phyloP scores from a whole-genome alignment of 495 filamentous ascomycete species.

The Annulohypoxylon nitens region DNA sequence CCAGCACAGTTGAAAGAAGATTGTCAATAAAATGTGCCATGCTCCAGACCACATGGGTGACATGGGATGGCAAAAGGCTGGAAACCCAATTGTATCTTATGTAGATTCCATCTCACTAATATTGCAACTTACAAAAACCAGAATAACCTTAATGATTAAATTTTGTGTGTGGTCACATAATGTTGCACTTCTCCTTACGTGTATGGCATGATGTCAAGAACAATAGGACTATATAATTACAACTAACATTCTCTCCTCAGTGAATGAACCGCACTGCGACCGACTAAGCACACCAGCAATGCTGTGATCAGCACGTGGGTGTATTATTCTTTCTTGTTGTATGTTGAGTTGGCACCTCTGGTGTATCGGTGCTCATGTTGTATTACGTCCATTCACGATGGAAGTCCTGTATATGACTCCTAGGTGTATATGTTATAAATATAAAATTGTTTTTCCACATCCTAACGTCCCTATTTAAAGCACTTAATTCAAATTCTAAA shows the following conservation, averaged over 20 bases:
- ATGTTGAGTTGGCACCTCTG: constrained; percentile 3
- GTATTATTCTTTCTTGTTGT: neutral
- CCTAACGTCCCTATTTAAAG: neutral
- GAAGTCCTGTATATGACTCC: neutral
- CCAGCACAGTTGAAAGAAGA: neutral
- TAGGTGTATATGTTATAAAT: neutral
- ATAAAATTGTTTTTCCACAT: neutral
- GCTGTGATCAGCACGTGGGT: neutral
- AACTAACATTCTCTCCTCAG: neutral
- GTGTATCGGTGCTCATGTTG: neutral
- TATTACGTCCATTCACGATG: constrained; percentile 2
- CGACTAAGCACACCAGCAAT: neutral
- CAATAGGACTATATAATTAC: neutral
- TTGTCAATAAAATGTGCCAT: neutral
- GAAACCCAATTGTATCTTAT: neutral
- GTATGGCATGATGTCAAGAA: neutral
- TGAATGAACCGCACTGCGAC: neutral
- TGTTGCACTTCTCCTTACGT: neutral
- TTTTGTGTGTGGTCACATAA: neutral
- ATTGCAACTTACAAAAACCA: neutral
- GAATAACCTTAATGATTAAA: neutral
- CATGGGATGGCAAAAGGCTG: neutral
- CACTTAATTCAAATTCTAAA: neutral
- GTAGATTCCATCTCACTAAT: neutral
- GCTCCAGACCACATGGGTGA: neutral